phyloP scores from a whole-genome alignment of 164 flowering plant genomes.

The Umbellularia californica region DNA sequence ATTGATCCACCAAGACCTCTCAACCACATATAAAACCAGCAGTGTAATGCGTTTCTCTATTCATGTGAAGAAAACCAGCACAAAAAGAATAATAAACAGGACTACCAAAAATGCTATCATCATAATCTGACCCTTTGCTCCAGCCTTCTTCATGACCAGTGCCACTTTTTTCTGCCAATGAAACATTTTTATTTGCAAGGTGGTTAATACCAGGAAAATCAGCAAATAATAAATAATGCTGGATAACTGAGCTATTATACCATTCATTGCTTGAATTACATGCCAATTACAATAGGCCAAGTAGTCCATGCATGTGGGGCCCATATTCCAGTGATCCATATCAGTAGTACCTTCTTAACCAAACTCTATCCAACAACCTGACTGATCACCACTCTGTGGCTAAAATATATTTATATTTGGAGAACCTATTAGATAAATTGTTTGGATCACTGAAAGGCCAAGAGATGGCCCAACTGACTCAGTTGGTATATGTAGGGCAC shows the following conservation, averaged over 20 bases:
- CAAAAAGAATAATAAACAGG: constrained; percentile 69
- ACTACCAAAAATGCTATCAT: constrained; percentile 65
- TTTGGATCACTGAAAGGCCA: too few relatives aligned
- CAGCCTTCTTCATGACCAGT: constrained; percentile 32
- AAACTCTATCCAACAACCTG: too few relatives aligned
- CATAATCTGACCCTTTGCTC: constrained; percentile 87
- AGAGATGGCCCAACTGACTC: too few relatives aligned
- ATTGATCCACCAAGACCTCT: background rate
- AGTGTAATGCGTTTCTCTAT: background rate
- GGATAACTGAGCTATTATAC: background rate
- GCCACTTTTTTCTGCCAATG: constrained; percentile 21
- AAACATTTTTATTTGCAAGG: background rate
- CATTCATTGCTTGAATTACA: background rate
- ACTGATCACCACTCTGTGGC: too few relatives aligned
- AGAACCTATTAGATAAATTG: too few relatives aligned
- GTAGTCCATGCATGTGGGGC: too few relatives aligned
- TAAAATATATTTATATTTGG: too few relatives aligned
- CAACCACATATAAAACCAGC: background rate
- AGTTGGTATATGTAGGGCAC: too few relatives aligned
- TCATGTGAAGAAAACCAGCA: constrained; percentile 75
- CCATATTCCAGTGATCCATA: too few relatives aligned
- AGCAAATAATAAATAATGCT: background rate
- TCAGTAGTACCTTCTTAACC: too few relatives aligned
- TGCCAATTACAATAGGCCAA: too few relatives aligned
- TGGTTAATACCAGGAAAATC: background rate